Evolutionary conservation across 768 basidiomycete genomes (phyloP), one percentile per base, ranked within the genome.

Genomic region (Rhizopogon vinicolor): DNA sequence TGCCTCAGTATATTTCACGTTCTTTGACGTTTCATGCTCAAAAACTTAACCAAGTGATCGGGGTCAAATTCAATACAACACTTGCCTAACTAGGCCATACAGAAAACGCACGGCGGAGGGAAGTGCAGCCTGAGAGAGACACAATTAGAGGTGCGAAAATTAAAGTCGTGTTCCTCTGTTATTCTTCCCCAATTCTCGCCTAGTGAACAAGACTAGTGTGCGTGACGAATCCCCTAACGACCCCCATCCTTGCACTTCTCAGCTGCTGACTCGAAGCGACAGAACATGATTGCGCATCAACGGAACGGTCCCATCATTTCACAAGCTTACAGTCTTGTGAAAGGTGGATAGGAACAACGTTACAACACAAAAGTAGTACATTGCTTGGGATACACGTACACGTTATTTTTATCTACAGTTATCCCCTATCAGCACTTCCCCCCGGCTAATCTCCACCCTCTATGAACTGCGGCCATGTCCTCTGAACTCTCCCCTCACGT

Each of bases 1-100:
- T 22, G 22, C 22, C 2, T 22, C 22, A 12, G 7, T 35, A 44
- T 5, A 41, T 16, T 22, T 18, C 37, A 33, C n/a, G 16, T n/a
- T 19, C 10, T 9, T 31, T 35, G 37, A n/a, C 33, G 37, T 9
- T 40, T 16, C 22, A n/a, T 7, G 41, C 14, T 31, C 12, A 25
- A 25, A 25, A 25, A 4, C 4, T 19, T 16, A 8, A 29, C 2
- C 1, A 13, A 40, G 51, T 53, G 8, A 40, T 31, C 40, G 46
- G 54, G 58, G 58, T 51, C 53, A n/a, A 22, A 7, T 12, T 14
- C 31, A 29, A 22, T 39, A 71, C 63, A 71, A 71, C 52, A 50
- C 44, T 51, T 63, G 55, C 67, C 63, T 62, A 55, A 49, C 9
- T 25, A 22, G 35, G 48, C 14, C 22, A 13, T 7, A 8, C 19